These are phyloP conservation scores for Pichia sorboxylosa DNA, from an alignment of 1,139 yeast species.

Conservation along the genomic window DNA sequence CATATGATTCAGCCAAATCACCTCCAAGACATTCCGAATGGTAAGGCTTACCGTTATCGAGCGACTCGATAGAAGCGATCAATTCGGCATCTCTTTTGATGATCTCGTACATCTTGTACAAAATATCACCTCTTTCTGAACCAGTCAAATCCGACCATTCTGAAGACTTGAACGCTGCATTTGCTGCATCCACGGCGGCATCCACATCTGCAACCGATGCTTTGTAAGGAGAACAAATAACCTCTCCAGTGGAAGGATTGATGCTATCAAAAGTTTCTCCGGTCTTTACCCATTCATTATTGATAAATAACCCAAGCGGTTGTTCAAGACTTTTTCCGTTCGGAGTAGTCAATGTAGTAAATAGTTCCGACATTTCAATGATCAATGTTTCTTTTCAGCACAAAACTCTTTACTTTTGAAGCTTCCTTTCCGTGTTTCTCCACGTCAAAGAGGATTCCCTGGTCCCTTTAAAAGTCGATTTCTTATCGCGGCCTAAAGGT, in stretches of 20 bases:
- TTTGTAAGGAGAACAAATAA: slow-evolving; percentile 52
- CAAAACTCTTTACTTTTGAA: too few relatives aligned
- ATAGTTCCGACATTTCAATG: slow-evolving; percentile 10
- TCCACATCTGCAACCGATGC: slow-evolving; percentile 57
- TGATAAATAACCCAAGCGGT: slow-evolving; percentile 71
- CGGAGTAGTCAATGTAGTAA: slow-evolving; percentile 43
- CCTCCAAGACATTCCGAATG: slow-evolving; percentile 25
- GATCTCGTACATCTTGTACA: slow-evolving; percentile 40
- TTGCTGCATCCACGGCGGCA: slow-evolving; percentile 49
- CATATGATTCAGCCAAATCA: slow-evolving; percentile 50
- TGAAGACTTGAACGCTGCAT: slow-evolving; percentile 40
- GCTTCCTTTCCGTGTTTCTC: too few relatives aligned
- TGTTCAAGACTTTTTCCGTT: slow-evolving; percentile 48
- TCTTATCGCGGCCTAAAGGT: too few relatives aligned
- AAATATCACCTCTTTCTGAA: slow-evolving; percentile 33
- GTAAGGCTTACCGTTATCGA: slow-evolving; percentile 51
- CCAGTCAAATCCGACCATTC: slow-evolving; percentile 32
- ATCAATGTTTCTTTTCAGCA: too few relatives aligned
- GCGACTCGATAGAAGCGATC: slow-evolving; percentile 44
- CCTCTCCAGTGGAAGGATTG: slow-evolving; percentile 54
- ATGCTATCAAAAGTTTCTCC: slow-evolving; percentile 35
- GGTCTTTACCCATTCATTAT: slow-evolving; percentile 61
- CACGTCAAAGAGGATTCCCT: too few relatives aligned
- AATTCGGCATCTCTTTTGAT: slow-evolving; percentile 39
- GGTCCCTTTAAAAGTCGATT: too few relatives aligned